Evolutionary conservation across 2,329 filamentous ascomycete species (phyloP).

Genomic region (Epichloe uncinata): DNA sequence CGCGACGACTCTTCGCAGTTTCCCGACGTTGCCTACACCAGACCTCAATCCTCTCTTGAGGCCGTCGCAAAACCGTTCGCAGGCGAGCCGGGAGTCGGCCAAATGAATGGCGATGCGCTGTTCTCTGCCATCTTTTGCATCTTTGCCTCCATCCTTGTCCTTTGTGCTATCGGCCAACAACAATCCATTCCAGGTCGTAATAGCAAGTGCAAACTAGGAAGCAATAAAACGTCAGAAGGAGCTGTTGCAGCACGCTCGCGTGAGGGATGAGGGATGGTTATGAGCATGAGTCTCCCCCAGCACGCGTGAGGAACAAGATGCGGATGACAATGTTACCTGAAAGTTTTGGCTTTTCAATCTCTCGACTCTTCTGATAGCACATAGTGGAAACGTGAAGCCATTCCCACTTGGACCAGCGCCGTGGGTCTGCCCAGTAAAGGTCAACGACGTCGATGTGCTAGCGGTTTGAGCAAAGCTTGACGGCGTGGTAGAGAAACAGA

Average conservation of each 20-base stretch:
- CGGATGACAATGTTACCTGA: slow-evolving; percentile 30
- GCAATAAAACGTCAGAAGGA: background rate
- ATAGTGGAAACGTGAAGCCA: slow-evolving; percentile 89
- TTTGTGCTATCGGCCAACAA: slow-evolving; percentile 44
- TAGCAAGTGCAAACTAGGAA: slow-evolving; percentile 67
- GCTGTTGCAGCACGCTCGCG: background rate
- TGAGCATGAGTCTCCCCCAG: no score
- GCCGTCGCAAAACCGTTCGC: slow-evolving; percentile 91
- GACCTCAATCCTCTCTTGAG: slow-evolving; percentile 81
- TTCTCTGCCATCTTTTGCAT: slow-evolving; percentile 37
- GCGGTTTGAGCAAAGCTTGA: slow-evolving; percentile 75
- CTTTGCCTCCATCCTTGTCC: slow-evolving; percentile 29
- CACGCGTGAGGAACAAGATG: background rate
- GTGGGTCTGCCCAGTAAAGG: slow-evolving; percentile 85
- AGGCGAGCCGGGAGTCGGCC: slow-evolving; percentile 74
- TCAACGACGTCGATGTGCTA: slow-evolving; percentile 64
- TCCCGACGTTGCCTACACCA: slow-evolving; percentile 77
- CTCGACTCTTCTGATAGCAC: slow-evolving; percentile 83
- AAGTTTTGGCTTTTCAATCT: slow-evolving; percentile 85
- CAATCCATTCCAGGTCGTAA: slow-evolving; percentile 87
- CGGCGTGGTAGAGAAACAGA: slow-evolving; percentile 92
- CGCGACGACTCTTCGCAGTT: slow-evolving; percentile 63
- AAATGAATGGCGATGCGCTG: slow-evolving; percentile 89
- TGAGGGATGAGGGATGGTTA: no score
- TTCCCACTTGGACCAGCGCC: slow-evolving; percentile 87